Conservation (phyloP, 2,329 filamentous ascomycete genomes). For the Neofusicoccum umdonicola region DNA sequence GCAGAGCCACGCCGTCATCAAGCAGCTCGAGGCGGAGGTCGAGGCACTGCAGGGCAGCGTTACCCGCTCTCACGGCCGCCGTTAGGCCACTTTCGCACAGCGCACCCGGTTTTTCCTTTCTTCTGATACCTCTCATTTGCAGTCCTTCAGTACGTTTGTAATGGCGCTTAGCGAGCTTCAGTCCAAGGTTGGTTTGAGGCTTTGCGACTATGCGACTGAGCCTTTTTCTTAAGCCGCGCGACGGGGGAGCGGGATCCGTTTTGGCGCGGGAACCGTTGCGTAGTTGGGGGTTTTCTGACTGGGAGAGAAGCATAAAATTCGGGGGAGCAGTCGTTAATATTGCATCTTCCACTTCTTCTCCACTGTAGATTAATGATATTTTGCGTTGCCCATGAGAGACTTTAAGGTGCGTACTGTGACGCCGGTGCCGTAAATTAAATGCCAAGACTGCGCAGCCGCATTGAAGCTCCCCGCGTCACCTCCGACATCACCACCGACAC, state of each 20-base stretch:
- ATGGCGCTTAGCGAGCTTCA: conserved; percentile 27
- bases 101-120: conserved; percentile 30
- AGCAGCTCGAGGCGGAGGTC: conserved; percentile 86
- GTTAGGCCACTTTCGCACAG: conserved; percentile 53
- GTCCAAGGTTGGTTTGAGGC: conserved; percentile 5
- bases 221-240: not conserved
- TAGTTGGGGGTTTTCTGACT: conserved; percentile 12
- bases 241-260: conserved; percentile 8
- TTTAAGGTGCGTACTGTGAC: not conserved
- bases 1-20: conserved; percentile 88
- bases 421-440: not conserved
- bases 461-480: not conserved
- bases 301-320: conserved; percentile 16
- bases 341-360: conserved; percentile 14
- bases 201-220: conserved; percentile 10
- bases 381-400: not conserved
- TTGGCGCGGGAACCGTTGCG: conserved; percentile 15
- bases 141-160: conserved; percentile 41
- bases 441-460: conserved; percentile 2
- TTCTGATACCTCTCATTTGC: conserved; percentile 41
- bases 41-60: conserved; percentile 61
- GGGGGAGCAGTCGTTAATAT: conserved; percentile 16
- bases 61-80: conserved; percentile 87
- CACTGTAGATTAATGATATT: conserved; percentile 18
- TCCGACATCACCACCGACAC: not conserved